A percentile compares a stretch with the other conserved stretches of the same genome.
These are phyloP conservation scores for Dianthus caryophyllus DNA, from an alignment of 148 eudicot species.

Conservation along the genomic window DNA sequence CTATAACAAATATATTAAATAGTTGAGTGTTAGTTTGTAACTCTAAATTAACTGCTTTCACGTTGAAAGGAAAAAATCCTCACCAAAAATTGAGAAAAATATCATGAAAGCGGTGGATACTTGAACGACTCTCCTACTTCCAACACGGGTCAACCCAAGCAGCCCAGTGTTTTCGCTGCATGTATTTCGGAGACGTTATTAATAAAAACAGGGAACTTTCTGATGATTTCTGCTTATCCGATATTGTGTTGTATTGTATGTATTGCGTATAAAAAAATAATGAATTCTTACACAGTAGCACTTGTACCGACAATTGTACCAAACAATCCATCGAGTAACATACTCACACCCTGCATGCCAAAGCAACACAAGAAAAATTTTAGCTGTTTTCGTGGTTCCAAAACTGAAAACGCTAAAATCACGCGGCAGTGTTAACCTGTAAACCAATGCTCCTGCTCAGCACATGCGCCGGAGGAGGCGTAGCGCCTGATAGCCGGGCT, in stretches of 20 bases:
- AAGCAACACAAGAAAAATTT: background rate
- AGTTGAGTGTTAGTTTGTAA: slow-evolving; percentile 1
- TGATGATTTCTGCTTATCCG: too few species aligned
- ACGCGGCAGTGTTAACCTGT: slow-evolving; percentile 48
- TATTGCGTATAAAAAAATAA: background rate
- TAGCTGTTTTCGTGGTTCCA: background rate
- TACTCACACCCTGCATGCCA: slow-evolving; percentile 66
- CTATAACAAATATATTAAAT: slow-evolving; percentile 33
- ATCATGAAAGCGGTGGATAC: slow-evolving; percentile 88
- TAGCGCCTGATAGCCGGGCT: slow-evolving; percentile 86
- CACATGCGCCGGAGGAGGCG: slow-evolving; percentile 85
- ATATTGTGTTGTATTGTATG: too few species aligned
- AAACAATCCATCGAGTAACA: slow-evolving; percentile 83
- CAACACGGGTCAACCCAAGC: slow-evolving; percentile 83
- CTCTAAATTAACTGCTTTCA: background rate
- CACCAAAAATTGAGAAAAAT: slow-evolving; percentile 91
- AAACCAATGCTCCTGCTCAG: slow-evolving; percentile 86
- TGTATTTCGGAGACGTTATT: slow-evolving; percentile 9
- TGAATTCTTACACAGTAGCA: slow-evolving; percentile 73
- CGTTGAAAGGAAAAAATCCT: slow-evolving; percentile 9
- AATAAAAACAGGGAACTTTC: too few species aligned
- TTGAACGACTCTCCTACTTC: slow-evolving; percentile 97
- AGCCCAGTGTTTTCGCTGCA: slow-evolving; percentile 95
- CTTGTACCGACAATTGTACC: slow-evolving; percentile 80
- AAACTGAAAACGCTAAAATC: slow-evolving; percentile 1